Percentiles rank a stretch among this genome's conserved stretches.
These are phyloP conservation scores for Apiotrichum sp. DNA, from an alignment of 1,284 basidiomycete genomes.

Conservation along the genomic window DNA sequence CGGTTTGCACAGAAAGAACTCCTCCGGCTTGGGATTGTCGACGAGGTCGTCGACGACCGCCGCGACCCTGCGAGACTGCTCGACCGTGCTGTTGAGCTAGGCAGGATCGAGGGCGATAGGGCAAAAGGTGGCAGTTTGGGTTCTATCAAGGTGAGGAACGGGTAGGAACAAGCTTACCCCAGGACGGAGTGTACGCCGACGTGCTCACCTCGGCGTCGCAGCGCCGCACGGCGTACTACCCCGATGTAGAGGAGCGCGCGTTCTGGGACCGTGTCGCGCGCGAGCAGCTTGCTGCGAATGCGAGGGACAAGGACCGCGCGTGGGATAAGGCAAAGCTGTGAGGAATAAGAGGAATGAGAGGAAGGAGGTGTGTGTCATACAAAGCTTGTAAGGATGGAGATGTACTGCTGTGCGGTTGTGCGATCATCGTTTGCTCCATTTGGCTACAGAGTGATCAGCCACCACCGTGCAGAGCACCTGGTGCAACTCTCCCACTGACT, in stretches of 20 bases:
- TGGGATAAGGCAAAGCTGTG: too few species aligned
- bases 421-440: too few species aligned
- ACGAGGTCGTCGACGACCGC: slow-evolving; percentile 66
- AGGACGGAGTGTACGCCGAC: not conserved
- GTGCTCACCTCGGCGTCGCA: not conserved
- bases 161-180: not conserved
- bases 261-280: not conserved
- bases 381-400: too few species aligned
- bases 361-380: too few species aligned
- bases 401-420: too few species aligned
- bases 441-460: too few species aligned
- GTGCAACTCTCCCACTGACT: too few species aligned
- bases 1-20: slow-evolving; percentile 73
- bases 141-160: not conserved
- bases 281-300: not conserved
- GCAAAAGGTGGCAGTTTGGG: not conserved
- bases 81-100: slow-evolving; percentile 46
- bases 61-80: slow-evolving; percentile 56
- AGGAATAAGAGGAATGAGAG: too few species aligned
- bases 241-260: not conserved
- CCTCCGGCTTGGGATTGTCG: slow-evolving; percentile 61
- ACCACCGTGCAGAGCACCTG: too few species aligned
- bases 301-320: too few species aligned
- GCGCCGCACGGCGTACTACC: not conserved
- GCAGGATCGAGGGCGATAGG: slow-evolving; percentile 38